Evolutionary conservation across 2,329 filamentous ascomycete species (phyloP).

Genomic region (Diaporthe humulicola): DNA sequence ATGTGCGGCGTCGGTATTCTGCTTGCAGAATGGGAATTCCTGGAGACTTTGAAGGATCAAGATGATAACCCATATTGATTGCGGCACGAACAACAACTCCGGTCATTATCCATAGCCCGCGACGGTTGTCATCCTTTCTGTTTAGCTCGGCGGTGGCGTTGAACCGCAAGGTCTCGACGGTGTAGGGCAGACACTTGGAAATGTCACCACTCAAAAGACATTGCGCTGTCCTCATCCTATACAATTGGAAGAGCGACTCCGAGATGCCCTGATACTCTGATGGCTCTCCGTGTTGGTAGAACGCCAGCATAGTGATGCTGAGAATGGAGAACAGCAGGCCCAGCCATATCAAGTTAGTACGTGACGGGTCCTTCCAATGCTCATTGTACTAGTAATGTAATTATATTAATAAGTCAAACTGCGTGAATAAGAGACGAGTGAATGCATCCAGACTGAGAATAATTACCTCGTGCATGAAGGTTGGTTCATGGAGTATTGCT

Average conservation of each 20-base stretch:
- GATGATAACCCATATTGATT: conserved; percentile 68
- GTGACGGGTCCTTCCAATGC: conserved; percentile 61
- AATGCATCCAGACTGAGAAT: not conserved
- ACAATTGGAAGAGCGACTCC: conserved; percentile 61
- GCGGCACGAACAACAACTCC: conserved; percentile 64
- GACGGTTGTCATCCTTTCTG: conserved; percentile 64
- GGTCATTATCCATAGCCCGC: conserved; percentile 63
- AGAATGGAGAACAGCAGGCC: conserved; percentile 67
- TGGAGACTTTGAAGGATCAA: conserved; percentile 54
- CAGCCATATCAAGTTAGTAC: conserved; percentile 64
- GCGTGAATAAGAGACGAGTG: not conserved
- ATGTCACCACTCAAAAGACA: conserved; percentile 65
- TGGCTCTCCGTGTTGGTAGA: conserved; percentile 65
- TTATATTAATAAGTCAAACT: not conserved
- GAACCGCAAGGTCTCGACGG: conserved; percentile 66
- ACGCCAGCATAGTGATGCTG: conserved; percentile 65
- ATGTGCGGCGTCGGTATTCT: conserved; percentile 55
- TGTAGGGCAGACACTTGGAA: conserved; percentile 62
- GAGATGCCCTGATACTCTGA: conserved; percentile 63
- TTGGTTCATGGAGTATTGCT: conserved; percentile 58
- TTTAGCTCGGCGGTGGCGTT: conserved; percentile 67
- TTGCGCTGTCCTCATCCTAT: conserved; percentile 64
- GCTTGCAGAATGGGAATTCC: conserved; percentile 60
- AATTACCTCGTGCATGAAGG: conserved; percentile 57
- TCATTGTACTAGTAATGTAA: conserved; percentile 57